Evolutionary conservation across 2,329 filamentous ascomycete genomes (phyloP), one percentile per base, ranked within the genome.

Genomic region (Phyllosticta paracitricarpa): DNA sequence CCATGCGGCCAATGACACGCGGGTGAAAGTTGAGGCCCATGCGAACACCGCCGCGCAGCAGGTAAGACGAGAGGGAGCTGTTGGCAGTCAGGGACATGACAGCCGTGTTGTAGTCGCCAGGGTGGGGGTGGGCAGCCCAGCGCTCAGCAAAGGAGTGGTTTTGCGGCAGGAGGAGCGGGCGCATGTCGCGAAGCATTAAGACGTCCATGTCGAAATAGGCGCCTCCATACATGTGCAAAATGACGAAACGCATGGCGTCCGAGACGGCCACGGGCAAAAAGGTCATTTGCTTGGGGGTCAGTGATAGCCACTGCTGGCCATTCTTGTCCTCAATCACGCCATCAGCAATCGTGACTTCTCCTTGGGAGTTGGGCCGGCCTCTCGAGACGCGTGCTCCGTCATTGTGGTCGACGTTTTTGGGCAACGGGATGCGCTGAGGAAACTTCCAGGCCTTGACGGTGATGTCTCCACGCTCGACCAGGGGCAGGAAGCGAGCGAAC

Each of bases 21-120:
- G 81, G 81, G 61, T 83, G 81, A 68, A 82, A 83, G 63, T 83
- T 83, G 63, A 83, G 74, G 2, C 81, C 81, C 81, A 83, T 83
- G 56, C 81, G 73, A 9, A 83, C 80, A 33, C 80, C 81, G 35
- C 81, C 81, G 51, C 80, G 78, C 22, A 83, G 72, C 1, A 83
- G 73, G 64, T 83, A 82, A 0, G 79, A 81, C 0, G 80, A 82
- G 1, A 83, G 72, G 1, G 78, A 80, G 0, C 78, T 81, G 65
- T 83, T 83, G n/a, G 81, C 79, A 1, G 79, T 77, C 25, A 82
- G 72, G 2, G 80, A 81, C 76, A 83, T 81, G 65, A 83, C 78
- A 48, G 81, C 81, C 0, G 81, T 83, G 69, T 83, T 83, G 72
- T 82, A 83, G 64, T 82, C 81, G 61, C 80, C 80, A 8, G 80